These are phyloP conservation scores for Stenogyne calaminthoides DNA, from an alignment of 305 asterid genomes.

Conservation along the genomic window DNA sequence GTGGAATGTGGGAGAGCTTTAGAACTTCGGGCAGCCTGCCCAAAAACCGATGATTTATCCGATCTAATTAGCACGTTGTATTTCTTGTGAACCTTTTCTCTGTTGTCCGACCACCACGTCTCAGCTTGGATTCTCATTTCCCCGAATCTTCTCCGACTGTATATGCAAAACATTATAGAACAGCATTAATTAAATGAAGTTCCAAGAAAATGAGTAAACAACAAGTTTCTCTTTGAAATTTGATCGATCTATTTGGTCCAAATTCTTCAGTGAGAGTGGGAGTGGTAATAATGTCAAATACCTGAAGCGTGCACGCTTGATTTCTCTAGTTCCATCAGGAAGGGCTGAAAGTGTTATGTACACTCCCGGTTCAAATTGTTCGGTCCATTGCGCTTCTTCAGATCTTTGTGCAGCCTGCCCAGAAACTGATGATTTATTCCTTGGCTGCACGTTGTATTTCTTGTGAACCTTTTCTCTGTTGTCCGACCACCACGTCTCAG, in stretches of 20 bases:
- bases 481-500: conserved; percentile 99
- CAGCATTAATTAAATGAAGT: neutral
- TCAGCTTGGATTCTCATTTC: conserved; percentile 99
- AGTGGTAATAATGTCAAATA: no score
- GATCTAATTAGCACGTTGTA: conserved; percentile 86
- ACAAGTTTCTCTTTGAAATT: neutral
- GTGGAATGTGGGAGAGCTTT: no score
- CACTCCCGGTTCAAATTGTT: no score
- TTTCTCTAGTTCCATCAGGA: no score
- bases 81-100: conserved; percentile 82
- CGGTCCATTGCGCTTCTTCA: conserved; percentile 43
- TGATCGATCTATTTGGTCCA: no score
- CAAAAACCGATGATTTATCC: conserved; percentile 54
- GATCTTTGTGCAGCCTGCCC: conserved; percentile 72
- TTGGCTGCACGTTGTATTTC: conserved; percentile 84
- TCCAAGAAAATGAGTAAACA: neutral
- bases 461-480: conserved; percentile 87
- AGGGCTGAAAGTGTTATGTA: no score
- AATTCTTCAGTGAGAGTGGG: no score
- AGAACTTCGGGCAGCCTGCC: no score
- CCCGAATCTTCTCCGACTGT: conserved; percentile 78
- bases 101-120: conserved; percentile 98
- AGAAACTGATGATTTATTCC: conserved; percentile 74
- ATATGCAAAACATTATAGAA: neutral
- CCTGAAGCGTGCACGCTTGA: no score